Evolutionary conservation across 208 protist genomes (phyloP), one percentile per base, ranked within the genome.

Genomic region (Crithidia thermophila): DNA sequence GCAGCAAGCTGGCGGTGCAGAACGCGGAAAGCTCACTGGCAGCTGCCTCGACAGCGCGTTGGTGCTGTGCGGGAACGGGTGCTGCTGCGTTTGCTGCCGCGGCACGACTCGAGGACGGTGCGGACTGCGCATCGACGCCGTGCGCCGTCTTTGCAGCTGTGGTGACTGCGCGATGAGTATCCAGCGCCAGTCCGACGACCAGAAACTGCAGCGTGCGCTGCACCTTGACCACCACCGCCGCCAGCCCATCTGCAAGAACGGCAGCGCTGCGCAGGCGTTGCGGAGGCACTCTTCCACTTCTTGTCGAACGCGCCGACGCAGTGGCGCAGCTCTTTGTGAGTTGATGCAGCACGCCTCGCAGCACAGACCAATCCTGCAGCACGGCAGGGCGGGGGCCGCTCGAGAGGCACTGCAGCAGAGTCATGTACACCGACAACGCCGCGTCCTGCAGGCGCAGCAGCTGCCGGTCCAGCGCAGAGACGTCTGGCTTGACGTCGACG

Each of bases 201-300:
- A 91, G 68, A 71, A 76, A 84, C 39, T 81, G 65, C 39, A 90
- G 78, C 3, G 76, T 82, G 33, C 74, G 77, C 30, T 83, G 77
- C 45, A 94, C 57, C 70, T 94, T 94, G 36, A 74, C 79, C 14
- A 79, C 62, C 10, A 94, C 81, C 4, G 84, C 82, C 11, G 74
- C 71, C 8, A 88, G 43, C 11, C 49, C 52, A 33, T 91, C 82
- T 25, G 77, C 53, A 20, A 93, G 64, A 7, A 58, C 28, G 1
- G 50, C 46, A 4, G 36, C 23, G 20, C 40, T 31, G 3, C 30
- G 61, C 34, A 49, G 42, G 36, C 18, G 40, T 18, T n/a, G n/a
- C n/a, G n/a, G n/a, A n/a, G n/a, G n/a, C n/a, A n/a, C n/a, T n/a
- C n/a, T n/a, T n/a, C n/a, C n/a, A n/a, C n/a, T n/a, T n/a, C n/a